Evolutionary conservation across 495 filamentous ascomycete species (phyloP), one percentile per base, ranked within the genome.

Genomic region (Achaetomiella virescens): DNA sequence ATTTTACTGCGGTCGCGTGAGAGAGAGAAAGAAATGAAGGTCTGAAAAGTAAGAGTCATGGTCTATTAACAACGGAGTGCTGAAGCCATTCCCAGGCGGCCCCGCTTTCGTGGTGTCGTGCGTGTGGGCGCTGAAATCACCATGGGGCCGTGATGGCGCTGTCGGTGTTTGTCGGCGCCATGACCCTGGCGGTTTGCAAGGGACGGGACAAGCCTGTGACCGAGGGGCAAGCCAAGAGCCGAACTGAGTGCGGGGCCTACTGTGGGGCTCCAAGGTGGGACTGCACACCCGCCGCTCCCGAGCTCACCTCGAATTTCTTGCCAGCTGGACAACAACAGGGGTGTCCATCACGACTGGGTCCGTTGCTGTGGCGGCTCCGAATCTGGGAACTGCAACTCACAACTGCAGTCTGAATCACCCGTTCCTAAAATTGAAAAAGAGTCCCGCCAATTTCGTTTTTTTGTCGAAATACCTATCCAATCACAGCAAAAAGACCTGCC

Each of bases 281-380:
- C 6, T 52, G 36, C 25, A 24, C 11, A 10, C 20, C 36, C 24
- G 21, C 24, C 25, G n/a, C 10, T 6, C 42, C 53, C 25, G 37
- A 17, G 27, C 57, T 60, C 61, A 61, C 66, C 63, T 60, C 52
- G 55, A 59, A 47, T 61, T 68, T 66, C 54, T 59, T 59, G 64
- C 61, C 66, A 68, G 66, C 46, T 68, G 59, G 65, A 68, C 63
- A 54, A 63, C 59, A 49, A 63, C 60, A 61, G 55, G 63, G 60
- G 60, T 42, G 21, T 14, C 22, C 27, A 37, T 35, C 46, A 37
- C 48, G 21, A 37, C 42, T n/a, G 33, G 40, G 20, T 12, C 55
- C 47, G 36, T 31, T 47, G 31, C 10, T 2, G 14, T 6, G 27
- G 21, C 47, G 47, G 46, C 46, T 4, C 12, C 8, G 20, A 7